A percentile compares a stretch with the other conserved stretches of the same genome.
phyloP scores from a whole-genome alignment of 768 basidiomycete species.

The Amanita rimosa region DNA sequence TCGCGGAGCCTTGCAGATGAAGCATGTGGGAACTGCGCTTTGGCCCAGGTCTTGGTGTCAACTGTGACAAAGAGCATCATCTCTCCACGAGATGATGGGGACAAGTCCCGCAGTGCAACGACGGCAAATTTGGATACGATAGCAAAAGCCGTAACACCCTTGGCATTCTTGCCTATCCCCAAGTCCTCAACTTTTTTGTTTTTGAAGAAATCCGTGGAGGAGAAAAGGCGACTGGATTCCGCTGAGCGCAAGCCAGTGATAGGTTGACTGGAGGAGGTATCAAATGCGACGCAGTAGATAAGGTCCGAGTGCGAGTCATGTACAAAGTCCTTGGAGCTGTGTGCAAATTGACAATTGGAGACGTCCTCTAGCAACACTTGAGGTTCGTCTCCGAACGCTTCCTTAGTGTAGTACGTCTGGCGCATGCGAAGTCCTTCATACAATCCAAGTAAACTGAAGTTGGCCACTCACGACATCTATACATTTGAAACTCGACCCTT shows the following conservation, averaged over 20 bases:
- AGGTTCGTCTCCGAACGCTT: slow-evolving; percentile 60
- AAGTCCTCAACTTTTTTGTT: slow-evolving; percentile 67
- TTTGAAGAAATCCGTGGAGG: slow-evolving; percentile 77
- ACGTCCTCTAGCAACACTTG: slow-evolving; percentile 58
- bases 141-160: slow-evolving; percentile 87
- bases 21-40: slow-evolving; percentile 88
- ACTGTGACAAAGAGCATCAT: slow-evolving; percentile 82
- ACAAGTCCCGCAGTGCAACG: slow-evolving; percentile 72
- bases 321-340: slow-evolving; percentile 76
- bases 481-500: slow-evolving; percentile 47
- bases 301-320: slow-evolving; percentile 63
- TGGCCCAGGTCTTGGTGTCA: slow-evolving; percentile 77
- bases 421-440: slow-evolving; percentile 2
- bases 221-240: slow-evolving; percentile 64
- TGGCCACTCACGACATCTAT: slow-evolving; percentile 53
- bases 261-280: slow-evolving; percentile 31
- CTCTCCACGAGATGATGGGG: slow-evolving; percentile 43
- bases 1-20: slow-evolving; percentile 68
- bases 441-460: neutral
- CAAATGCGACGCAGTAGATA: slow-evolving; percentile 87
- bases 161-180: slow-evolving; percentile 75
- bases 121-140: slow-evolving; percentile 90
- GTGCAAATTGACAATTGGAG: slow-evolving; percentile 79
- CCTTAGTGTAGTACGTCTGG: slow-evolving; percentile 83
- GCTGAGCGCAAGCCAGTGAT: slow-evolving; percentile 35